Conservation (phyloP, 2,329 filamentous ascomycete species). For the Coleophoma eucalyptorum region DNA sequence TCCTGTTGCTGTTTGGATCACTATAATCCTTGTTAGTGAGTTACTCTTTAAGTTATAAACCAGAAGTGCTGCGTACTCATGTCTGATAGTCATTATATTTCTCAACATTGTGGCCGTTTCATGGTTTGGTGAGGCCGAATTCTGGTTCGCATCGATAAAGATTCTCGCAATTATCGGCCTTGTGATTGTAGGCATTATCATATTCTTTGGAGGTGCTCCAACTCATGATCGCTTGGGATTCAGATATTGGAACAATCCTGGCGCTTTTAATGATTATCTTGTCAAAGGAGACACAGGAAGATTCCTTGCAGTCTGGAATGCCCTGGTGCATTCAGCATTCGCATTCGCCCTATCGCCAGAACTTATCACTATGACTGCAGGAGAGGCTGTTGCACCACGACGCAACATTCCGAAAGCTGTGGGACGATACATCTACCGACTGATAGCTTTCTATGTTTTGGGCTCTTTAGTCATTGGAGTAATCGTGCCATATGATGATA, state of each 20-base stretch:
- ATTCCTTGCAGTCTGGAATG: slow-evolving; percentile 54
- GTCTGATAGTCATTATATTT: slow-evolving; percentile 45
- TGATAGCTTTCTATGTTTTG: slow-evolving; percentile 58
- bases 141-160: slow-evolving; percentile 59
- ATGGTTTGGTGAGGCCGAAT: slow-evolving; percentile 58
- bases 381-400: slow-evolving; percentile 60
- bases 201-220: slow-evolving; percentile 53
- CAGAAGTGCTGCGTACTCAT: slow-evolving; percentile 57
- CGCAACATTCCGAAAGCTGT: slow-evolving; percentile 64
- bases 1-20: slow-evolving; percentile 27
- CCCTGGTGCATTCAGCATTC: slow-evolving; percentile 44
- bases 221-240: slow-evolving; percentile 41
- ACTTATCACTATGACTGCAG: slow-evolving; percentile 55
- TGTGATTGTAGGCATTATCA: slow-evolving; percentile 50
- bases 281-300: slow-evolving; percentile 40
- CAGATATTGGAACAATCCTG: slow-evolving; percentile 39
- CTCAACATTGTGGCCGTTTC: slow-evolving; percentile 55
- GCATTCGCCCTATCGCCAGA: slow-evolving; percentile 57
- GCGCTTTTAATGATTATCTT: slow-evolving; percentile 33
- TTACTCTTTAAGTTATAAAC: no score
- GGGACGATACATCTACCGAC: slow-evolving; percentile 53
- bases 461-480: slow-evolving; percentile 56
- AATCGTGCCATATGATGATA: slow-evolving; percentile 60
- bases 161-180: slow-evolving; percentile 55
- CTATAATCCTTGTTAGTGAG: slow-evolving; percentile 27